Evolutionary conservation across 495 filamentous ascomycete genomes (phyloP), one percentile per base, ranked within the genome.

Genomic region (Penicillium cinerascens): DNA sequence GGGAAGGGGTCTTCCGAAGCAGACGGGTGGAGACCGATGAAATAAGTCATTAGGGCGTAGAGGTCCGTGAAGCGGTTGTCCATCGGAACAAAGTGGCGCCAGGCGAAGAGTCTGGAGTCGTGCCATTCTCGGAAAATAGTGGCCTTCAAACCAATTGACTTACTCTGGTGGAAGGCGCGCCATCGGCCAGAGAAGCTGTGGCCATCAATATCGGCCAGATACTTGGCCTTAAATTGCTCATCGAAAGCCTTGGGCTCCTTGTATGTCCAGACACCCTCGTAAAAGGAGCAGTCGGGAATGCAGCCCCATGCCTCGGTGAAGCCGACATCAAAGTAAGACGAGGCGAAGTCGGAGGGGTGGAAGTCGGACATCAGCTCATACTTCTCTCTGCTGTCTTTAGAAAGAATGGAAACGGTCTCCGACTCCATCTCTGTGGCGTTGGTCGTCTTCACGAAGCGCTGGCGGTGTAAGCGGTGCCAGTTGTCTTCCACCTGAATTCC

Each of bases 21-120:
- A 58, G 60, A 13, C 10, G 64, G 64, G 8, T 59, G 57, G 15
- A 71, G 56, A 11, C 87, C 88, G 3, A 90, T 55, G 64, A 92
- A 92, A 60, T 91, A 92, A 50, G 88, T 83, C 78, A 93, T 82
- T 11, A 93, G 79, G 2, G 82, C 84, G 46, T 84, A 92, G 41
- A 89, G 71, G 62, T 95, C 89, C 33, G 82, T 75, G 54, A 86
- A 92, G 13, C 84, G 78, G 60, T 86, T 91, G 60, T 92, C 89
- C 86, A 93, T 88, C 1, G 89, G 89, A n/a, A 90, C 85, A 56
- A 82, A 90, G 57, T 90, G 87, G 48, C 79, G 79, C 87, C 87
- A 89, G 10, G 84, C 75, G 18, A 86, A 74, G 7, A 90, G 68
- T 18, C 87, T 69, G 33, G 77, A 81, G 58, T 90, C 87, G 52